Percentiles rank a stretch among this genome's conserved stretches.
Conservation (phyloP, 2,329 filamentous ascomycete species). For the Apiospora rasikravindrae region DNA sequence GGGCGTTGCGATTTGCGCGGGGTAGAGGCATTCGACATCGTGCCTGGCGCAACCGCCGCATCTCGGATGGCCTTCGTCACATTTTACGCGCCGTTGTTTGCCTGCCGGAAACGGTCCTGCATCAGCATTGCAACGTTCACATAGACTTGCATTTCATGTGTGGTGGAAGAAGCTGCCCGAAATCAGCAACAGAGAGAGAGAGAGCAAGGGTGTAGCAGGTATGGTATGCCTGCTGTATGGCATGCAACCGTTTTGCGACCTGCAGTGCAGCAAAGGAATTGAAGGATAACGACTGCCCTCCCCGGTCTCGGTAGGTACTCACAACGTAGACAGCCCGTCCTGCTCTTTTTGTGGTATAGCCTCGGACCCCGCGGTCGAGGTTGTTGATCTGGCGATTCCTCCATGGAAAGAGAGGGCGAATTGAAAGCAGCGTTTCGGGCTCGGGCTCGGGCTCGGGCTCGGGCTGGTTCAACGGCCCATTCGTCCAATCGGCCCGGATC, state of each 20-base stretch:
- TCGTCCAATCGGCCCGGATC: neutral
- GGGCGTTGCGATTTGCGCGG: conserved; percentile 25
- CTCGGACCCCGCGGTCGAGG: conserved; percentile 36
- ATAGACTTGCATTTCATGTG: neutral
- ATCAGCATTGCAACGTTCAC: neutral
- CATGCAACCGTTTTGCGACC: neutral
- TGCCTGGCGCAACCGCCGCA: conserved; percentile 39
- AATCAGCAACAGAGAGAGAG: neutral
- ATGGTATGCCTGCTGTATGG: neutral
- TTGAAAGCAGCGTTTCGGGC: neutral
- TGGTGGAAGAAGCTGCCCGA: neutral
- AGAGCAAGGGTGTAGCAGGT: neutral
- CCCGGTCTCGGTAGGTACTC: neutral
- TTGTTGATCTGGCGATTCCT: neutral
- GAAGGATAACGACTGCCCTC: neutral
- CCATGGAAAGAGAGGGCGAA: neutral
- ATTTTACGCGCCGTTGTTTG: conserved; percentile 30
- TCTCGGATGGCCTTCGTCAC: conserved; percentile 37
- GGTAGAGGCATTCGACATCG: conserved; percentile 38
- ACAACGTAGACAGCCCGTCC: conserved; percentile 33
- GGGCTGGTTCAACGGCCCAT: neutral
- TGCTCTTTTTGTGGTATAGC: conserved; percentile 41
- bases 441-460: conserved; percentile 7
- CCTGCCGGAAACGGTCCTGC: conserved; percentile 1
- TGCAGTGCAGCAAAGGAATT: neutral